Conservation (phyloP, 2,329 filamentous ascomycete genomes). For the Westerdykella ornata region DNA sequence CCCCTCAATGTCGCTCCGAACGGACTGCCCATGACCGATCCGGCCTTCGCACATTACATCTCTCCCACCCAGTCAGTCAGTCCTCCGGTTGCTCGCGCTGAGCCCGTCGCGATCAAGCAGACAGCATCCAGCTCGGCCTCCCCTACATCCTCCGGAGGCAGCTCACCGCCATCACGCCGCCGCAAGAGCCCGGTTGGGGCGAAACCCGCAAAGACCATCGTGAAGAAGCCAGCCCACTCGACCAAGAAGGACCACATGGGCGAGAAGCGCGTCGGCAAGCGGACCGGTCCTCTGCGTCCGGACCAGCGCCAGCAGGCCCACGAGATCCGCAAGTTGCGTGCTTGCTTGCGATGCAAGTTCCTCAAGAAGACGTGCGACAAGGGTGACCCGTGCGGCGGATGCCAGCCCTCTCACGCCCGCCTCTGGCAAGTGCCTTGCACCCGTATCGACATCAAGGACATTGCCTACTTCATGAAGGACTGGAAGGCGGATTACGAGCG, state of each 20-base stretch:
- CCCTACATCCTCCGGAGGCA: constrained; percentile 48
- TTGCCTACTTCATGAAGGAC: constrained; percentile 98
- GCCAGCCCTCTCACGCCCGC: constrained; percentile 89
- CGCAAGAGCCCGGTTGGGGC: constrained; percentile 61
- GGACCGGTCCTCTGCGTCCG: constrained; percentile 81
- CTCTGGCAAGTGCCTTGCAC: constrained; percentile 98
- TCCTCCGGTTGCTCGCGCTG: constrained; percentile 59
- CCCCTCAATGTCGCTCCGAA: constrained; percentile 23
- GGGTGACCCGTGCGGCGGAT: constrained; percentile 90
- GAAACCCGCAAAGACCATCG: constrained; percentile 77
- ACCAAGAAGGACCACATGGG: constrained; percentile 68
- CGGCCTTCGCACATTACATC: constrained; percentile 35
- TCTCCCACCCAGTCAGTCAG: constrained; percentile 51
- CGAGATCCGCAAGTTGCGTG: constrained; percentile 90
- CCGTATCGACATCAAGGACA: constrained; percentile 97
- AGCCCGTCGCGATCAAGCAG: constrained; percentile 64
- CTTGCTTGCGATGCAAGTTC: constrained; percentile 94
- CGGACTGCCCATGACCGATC: constrained; percentile 14
- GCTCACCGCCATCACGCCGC: constrained; percentile 59
- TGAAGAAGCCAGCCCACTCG: constrained; percentile 56
- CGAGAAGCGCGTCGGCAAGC: constrained; percentile 89
- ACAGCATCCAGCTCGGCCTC: constrained; percentile 53
- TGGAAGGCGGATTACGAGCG: constrained; percentile 97
- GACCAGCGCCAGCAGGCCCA: constrained; percentile 95
- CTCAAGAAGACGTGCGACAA: constrained; percentile 99